Base-by-base conservation (phyloP, 371 early-diverging fungal species). In the Mucor circinelloides region DNA sequence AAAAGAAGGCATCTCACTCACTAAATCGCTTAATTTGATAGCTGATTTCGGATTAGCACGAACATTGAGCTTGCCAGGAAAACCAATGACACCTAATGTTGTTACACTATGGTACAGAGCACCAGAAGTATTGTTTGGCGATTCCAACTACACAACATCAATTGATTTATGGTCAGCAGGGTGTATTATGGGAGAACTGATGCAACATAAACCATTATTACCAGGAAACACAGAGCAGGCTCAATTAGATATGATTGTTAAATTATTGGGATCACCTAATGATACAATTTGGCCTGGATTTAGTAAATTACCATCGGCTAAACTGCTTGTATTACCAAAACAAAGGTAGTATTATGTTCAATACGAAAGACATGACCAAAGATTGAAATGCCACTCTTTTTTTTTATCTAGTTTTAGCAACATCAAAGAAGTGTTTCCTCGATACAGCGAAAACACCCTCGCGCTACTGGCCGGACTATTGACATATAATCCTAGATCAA, bases 31-130 rank as follows among this genome's bases (percentile, higher is more conserved):
- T 25, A 28, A 30, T 44, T 12, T 13, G 61, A 88, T 63, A 91
- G 92, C 94, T 42, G 97, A 97, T 77, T 97, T 96, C 78, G 97
- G 97, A 0, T 83, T 97, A 57, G 97, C 97, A 0, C 82, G 95
- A 30, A 85, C 87, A 25, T 87, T 90, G 60, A 86, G 88, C 55
- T 64, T 76, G 38, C 92, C 93, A 2, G 60, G 75, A 0, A 80
- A 87, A 52, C 89, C 94, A 13, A 92, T 95, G 94, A 95, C 96
- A 9, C 96, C 95, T 1, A 88, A 93, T 60, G 98, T 99, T 6
- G 95, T 97, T 3, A 99, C 99, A 8, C 77, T 97, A 9, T 97
- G 97, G 97, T 97, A 98, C 72, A 88, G 98, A 58, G 86, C 98
- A 6, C 98, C 98, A 0, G 98, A 97, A 78, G 78, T 98, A 0